These are phyloP conservation scores for Yarrowia divulgata DNA, from an alignment of 805 yeast genomes.

Conservation along the genomic window DNA sequence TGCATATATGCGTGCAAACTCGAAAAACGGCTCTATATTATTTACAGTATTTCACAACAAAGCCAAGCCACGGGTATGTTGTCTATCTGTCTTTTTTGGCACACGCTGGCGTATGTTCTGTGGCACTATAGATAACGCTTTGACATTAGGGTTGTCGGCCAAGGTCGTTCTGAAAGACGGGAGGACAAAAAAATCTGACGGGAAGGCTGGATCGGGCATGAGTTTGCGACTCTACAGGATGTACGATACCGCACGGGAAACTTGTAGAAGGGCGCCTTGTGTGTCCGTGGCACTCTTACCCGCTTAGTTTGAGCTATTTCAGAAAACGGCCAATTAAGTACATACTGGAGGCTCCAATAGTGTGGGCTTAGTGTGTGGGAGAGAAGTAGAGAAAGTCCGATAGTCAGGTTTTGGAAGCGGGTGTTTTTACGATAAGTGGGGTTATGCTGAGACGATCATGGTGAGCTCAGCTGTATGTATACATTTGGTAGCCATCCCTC, in stretches of 20 bases:
- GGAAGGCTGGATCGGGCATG: not conserved
- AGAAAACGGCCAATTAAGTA: constrained; percentile 16
- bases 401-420: constrained; percentile 8
- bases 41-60: constrained; percentile 18
- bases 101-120: not conserved
- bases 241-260: too few species aligned
- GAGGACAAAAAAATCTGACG: not conserved
- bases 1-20: not conserved
- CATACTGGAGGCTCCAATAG: not conserved
- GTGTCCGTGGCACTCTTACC: not conserved
- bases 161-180: not conserved
- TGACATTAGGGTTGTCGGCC: not conserved
- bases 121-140: constrained; percentile 27
- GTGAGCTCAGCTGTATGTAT: too few species aligned
- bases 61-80: constrained; percentile 7
- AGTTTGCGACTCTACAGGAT: not conserved
- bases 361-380: constrained; percentile 4
- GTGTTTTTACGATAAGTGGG: constrained; percentile 5
- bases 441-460: not conserved
- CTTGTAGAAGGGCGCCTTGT: not conserved
- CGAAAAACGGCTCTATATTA: constrained; percentile 9
- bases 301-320: constrained; percentile 4
- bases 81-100: not conserved
- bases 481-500: too few species aligned
- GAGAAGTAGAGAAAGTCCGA: not conserved